phyloP scores from a whole-genome alignment of 768 basidiomycete genomes.

The Trametes punicea region DNA sequence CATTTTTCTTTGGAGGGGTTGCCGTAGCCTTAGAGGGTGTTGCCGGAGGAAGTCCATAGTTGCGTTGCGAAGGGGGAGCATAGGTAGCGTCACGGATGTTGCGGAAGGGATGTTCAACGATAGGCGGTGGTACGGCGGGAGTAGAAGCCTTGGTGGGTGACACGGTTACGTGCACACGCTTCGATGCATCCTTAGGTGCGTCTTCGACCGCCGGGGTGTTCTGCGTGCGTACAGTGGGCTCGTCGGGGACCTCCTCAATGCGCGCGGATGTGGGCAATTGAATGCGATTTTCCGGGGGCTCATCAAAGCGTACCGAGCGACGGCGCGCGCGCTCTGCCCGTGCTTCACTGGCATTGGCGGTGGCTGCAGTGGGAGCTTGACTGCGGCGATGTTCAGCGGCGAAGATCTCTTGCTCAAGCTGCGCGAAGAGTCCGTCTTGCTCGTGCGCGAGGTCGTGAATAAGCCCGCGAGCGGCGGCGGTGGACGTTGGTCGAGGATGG shows the following conservation, averaged over 20 bases:
- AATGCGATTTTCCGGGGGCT: neutral
- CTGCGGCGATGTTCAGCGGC: neutral
- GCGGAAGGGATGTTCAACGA: constrained; percentile 9
- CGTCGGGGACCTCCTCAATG: constrained; percentile 1
- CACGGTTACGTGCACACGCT: neutral
- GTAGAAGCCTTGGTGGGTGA: neutral
- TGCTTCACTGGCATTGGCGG: too few species aligned
- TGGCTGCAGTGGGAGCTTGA: too few species aligned
- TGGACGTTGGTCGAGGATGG: neutral
- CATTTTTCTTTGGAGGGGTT: neutral
- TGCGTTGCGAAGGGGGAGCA: constrained; percentile 4
- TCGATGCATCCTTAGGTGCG: neutral
- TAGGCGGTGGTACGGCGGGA: constrained; percentile 3
- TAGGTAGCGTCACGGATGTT: constrained; percentile 4
- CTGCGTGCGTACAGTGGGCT: too few species aligned
- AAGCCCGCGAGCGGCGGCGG: neutral
- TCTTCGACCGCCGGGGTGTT: neutral
- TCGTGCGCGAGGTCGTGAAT: neutral
- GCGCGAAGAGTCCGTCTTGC: neutral
- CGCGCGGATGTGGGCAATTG: neutral
- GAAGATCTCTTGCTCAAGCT: constrained; percentile 6
- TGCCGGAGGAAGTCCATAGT: constrained; percentile 15
- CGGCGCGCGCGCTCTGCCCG: neutral
- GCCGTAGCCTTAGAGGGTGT: neutral
- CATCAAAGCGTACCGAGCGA: neutral